These are phyloP conservation scores for Carex scoparia DNA, from an alignment of 176 grass and related monocot genomes.

Conservation along the genomic window DNA sequence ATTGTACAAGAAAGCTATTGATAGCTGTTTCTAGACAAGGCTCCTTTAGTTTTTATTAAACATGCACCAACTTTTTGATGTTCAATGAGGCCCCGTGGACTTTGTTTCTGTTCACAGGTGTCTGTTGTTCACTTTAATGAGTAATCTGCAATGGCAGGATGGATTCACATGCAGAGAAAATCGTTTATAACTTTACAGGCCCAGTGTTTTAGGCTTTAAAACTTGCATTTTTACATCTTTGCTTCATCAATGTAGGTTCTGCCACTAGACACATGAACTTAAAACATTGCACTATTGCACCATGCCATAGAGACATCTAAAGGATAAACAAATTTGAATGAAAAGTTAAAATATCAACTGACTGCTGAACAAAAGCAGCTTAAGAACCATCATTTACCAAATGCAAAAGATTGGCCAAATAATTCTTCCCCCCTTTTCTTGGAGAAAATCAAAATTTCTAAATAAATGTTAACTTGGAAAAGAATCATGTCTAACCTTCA, in stretches of 20 bases:
- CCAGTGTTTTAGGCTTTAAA: background rate
- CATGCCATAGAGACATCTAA: background rate
- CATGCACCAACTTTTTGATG: background rate
- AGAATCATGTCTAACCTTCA: constrained; percentile 52
- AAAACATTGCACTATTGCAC: background rate
- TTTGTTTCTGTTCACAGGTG: background rate
- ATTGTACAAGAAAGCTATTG: background rate
- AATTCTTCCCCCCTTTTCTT: background rate
- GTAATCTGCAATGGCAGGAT: background rate
- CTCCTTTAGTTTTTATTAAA: background rate
- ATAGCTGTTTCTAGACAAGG: background rate
- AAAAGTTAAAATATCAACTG: background rate
- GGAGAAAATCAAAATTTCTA: background rate
- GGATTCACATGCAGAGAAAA: background rate
- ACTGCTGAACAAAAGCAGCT: background rate
- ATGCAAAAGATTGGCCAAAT: too few species aligned
- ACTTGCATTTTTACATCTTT: background rate
- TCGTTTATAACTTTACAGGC: background rate
- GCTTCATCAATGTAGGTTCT: background rate
- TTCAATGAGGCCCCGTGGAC: background rate
- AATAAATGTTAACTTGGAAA: background rate
- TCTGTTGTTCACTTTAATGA: background rate
- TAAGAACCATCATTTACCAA: background rate
- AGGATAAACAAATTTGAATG: background rate
- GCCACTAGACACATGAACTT: background rate